phyloP scores from a whole-genome alignment of 2,329 filamentous ascomycete genomes.

The Aspergillus sp. region DNA sequence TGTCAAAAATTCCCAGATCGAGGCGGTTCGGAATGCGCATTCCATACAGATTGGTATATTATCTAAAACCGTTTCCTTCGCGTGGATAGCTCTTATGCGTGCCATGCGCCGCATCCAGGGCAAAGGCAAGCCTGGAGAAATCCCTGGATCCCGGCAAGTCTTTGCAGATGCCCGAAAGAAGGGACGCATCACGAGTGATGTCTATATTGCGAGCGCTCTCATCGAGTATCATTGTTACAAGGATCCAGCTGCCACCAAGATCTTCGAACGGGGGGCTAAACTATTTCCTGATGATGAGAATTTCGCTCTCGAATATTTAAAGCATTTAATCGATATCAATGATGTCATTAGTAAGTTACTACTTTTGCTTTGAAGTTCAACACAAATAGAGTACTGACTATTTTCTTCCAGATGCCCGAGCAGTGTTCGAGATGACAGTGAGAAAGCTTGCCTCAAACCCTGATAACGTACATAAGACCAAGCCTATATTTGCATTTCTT shows the following conservation, averaged over 20 bases:
- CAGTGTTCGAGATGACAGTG: conserved; percentile 93
- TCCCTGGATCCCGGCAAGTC: conserved; percentile 75
- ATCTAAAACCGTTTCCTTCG: conserved; percentile 82
- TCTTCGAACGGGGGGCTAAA: conserved; percentile 90
- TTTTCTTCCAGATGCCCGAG: conserved; percentile 71
- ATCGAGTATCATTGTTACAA: conserved; percentile 97
- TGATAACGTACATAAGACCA: conserved; percentile 71
- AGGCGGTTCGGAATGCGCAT: conserved; percentile 64
- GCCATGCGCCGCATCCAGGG: conserved; percentile 94
- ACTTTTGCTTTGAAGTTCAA: neutral
- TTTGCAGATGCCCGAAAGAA: conserved; percentile 86
- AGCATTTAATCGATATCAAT: conserved; percentile 87
- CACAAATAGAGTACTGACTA: conserved; percentile 13
- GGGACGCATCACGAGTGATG: conserved; percentile 87
- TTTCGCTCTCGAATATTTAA: conserved; percentile 94
- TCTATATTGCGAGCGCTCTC: conserved; percentile 89
- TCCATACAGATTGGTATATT: conserved; percentile 72
- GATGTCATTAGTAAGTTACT: conserved; percentile 80
- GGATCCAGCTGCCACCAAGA: conserved; percentile 86
- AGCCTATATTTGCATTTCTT: conserved; percentile 85
- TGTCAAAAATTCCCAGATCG: conserved; percentile 55
- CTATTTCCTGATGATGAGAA: conserved; percentile 91
- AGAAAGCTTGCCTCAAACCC: conserved; percentile 76
- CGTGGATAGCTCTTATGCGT: conserved; percentile 92
- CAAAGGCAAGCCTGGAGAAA: conserved; percentile 68